Conservation (phyloP, 2,329 filamentous ascomycete species). For the Apiospora hydei region DNA sequence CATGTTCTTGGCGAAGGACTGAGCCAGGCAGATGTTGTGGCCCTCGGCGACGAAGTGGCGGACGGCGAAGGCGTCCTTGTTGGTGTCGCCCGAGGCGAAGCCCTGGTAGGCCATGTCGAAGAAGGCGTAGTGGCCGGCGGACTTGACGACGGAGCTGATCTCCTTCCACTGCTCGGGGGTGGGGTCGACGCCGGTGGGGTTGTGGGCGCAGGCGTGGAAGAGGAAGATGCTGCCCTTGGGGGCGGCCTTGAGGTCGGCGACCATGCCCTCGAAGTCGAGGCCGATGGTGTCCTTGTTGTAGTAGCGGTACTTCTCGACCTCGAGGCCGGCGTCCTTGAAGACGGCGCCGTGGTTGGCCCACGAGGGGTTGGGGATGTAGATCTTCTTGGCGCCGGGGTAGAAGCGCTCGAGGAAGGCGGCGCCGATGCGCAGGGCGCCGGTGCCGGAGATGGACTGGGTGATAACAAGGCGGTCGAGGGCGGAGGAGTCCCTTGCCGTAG, state of each 20-base stretch:
- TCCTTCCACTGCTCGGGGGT: conserved; percentile 90
- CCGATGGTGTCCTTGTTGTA: conserved; percentile 99
- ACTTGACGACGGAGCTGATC: conserved; percentile 87
- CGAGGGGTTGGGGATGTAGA: conserved; percentile 95
- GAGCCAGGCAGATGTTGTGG: conserved; percentile 85
- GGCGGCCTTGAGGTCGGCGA: conserved; percentile 88
- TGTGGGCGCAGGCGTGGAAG: conserved; percentile 97
- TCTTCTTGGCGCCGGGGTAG: conserved; percentile 90
- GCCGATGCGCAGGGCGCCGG: conserved; percentile 92
- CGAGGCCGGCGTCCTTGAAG: conserved; percentile 90
- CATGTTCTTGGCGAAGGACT: conserved; percentile 99
- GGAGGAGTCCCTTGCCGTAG: conserved; percentile 81
- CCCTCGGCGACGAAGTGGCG: conserved; percentile 93
- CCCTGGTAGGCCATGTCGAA: conserved; percentile 99
- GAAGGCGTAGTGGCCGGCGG: conserved; percentile 89
- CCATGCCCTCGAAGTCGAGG: conserved; percentile 93
- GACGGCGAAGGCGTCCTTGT: conserved; percentile 92
- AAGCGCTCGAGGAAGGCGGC: conserved; percentile 91
- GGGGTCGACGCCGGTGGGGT: conserved; percentile 96
- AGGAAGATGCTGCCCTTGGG: conserved; percentile 88
- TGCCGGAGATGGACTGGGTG: conserved; percentile 98
- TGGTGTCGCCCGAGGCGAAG: conserved; percentile 90
- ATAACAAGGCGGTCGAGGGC: conserved; percentile 84
- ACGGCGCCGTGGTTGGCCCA: conserved; percentile 99
- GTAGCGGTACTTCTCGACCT: conserved; percentile 96